Percentiles rank a stretch among this genome's conserved stretches.
Evolutionary conservation across 306 rosid species (phyloP).

Genomic region (Parietaria judaica): DNA sequence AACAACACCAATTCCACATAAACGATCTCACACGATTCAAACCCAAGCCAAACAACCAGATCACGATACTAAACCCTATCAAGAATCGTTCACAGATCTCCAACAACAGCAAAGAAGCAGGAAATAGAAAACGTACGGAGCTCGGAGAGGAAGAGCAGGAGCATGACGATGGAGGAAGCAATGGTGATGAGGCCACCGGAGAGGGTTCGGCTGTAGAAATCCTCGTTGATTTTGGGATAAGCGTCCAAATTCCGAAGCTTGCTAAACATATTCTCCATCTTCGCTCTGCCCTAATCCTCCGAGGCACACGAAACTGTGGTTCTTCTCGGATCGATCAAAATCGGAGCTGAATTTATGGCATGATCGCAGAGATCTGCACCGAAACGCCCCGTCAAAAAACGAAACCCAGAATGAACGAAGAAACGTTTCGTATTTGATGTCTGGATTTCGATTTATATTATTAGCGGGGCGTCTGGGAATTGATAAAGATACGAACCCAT

Average conservation of each 20-base stretch:
- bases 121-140: constrained; percentile 43
- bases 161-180: constrained; percentile 77
- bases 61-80: neutral
- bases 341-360: too few relatives aligned
- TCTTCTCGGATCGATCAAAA: too few relatives aligned
- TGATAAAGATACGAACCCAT: too few relatives aligned
- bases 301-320: neutral
- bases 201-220: constrained; percentile 93
- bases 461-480: neutral
- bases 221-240: constrained; percentile 93
- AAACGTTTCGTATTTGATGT: neutral
- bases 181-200: constrained; percentile 93
- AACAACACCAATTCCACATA: neutral
- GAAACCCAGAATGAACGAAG: neutral
- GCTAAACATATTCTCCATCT: constrained; percentile 66
- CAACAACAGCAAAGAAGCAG: neutral
- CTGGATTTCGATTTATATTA: neutral
- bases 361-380: neutral
- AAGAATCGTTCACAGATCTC: neutral
- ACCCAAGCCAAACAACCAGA: constrained; percentile 7
- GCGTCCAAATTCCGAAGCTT: constrained; percentile 90
- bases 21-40: neutral
- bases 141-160: constrained; percentile 90
- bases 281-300: neutral
- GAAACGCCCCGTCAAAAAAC: constrained; percentile 5